A percentile compares a stretch with the other conserved stretches of the same genome.
Conservation (phyloP, 2,329 filamentous ascomycete genomes). For the Scytalidium sp. region DNA sequence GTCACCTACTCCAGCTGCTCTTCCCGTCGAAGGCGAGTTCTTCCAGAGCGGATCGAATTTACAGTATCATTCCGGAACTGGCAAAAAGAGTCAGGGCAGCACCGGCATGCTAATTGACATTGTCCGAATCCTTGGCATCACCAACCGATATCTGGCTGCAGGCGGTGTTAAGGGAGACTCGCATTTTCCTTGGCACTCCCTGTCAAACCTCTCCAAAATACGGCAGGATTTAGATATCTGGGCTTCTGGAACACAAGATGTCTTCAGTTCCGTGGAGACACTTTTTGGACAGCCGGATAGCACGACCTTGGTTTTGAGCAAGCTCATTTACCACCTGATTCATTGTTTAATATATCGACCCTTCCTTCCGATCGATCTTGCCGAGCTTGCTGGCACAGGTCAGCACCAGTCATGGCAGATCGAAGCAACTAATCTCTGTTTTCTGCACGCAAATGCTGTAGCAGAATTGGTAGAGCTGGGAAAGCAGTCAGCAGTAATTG, state of each 20-base stretch:
- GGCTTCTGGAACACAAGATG: conserved; percentile 77
- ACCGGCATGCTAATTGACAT: conserved; percentile 83
- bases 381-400: conserved; percentile 73
- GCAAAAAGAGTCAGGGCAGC: conserved; percentile 71
- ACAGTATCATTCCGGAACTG: conserved; percentile 66
- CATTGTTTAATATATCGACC: conserved; percentile 85
- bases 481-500: conserved; percentile 68
- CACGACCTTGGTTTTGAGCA: conserved; percentile 76
- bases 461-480: conserved; percentile 79
- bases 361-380: conserved; percentile 80
- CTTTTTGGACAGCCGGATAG: conserved; percentile 78
- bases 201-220: conserved; percentile 83
- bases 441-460: conserved; percentile 82
- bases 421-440: conserved; percentile 84
- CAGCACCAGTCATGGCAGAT: conserved; percentile 94
- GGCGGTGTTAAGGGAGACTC: conserved; percentile 87
- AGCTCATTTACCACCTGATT: conserved; percentile 81
- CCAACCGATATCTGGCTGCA: conserved; percentile 79
- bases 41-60: conserved; percentile 78
- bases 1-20: conserved; percentile 57
- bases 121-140: conserved; percentile 75
- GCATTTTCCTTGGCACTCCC: conserved; percentile 86
- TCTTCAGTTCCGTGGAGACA: conserved; percentile 71
- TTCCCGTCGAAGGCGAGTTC: conserved; percentile 72
- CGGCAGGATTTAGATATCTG: conserved; percentile 81